phyloP scores from a whole-genome alignment of 192 early-diverging fungal species.

The Coemansia sp. region DNA sequence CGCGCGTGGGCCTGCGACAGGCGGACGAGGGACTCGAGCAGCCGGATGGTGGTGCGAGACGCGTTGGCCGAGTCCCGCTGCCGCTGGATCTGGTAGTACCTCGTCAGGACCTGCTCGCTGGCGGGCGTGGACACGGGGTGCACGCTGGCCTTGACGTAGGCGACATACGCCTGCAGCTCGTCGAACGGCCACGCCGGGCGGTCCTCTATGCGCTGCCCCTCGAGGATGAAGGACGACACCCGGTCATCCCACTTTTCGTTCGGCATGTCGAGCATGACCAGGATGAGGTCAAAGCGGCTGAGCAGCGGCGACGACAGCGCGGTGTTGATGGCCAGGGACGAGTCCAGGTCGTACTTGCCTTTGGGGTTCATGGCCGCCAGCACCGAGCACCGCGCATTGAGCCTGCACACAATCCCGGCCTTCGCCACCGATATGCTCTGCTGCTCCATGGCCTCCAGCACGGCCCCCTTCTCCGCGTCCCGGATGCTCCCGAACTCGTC shows the following conservation, averaged over 20 bases:
- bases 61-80: slow-evolving; percentile 64
- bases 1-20: slow-evolving; percentile 66
- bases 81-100: slow-evolving; percentile 76
- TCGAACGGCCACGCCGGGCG: slow-evolving; percentile 58
- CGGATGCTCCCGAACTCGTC: slow-evolving; percentile 83
- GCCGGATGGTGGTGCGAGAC: slow-evolving; percentile 71
- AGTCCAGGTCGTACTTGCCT: slow-evolving; percentile 67
- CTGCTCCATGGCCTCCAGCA: slow-evolving; percentile 86
- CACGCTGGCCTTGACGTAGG: slow-evolving; percentile 59
- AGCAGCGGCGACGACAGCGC: slow-evolving; percentile 67
- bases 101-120: slow-evolving; percentile 63
- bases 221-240: slow-evolving; percentile 57
- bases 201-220: slow-evolving; percentile 15
- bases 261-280: slow-evolving; percentile 68
- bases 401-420: slow-evolving; percentile 76
- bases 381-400: slow-evolving; percentile 78
- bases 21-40: slow-evolving; percentile 67
- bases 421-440: slow-evolving; percentile 82
- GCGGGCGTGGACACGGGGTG: slow-evolving; percentile 63
- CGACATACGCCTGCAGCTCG: slow-evolving; percentile 69
- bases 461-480: slow-evolving; percentile 70
- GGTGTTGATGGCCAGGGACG: slow-evolving; percentile 67
- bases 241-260: slow-evolving; percentile 69
- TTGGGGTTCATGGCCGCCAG: slow-evolving; percentile 80
- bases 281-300: slow-evolving; percentile 74